These are phyloP conservation scores for Eleusine indica DNA, from an alignment of 176 grass and related monocot genomes.

Conservation along the genomic window DNA sequence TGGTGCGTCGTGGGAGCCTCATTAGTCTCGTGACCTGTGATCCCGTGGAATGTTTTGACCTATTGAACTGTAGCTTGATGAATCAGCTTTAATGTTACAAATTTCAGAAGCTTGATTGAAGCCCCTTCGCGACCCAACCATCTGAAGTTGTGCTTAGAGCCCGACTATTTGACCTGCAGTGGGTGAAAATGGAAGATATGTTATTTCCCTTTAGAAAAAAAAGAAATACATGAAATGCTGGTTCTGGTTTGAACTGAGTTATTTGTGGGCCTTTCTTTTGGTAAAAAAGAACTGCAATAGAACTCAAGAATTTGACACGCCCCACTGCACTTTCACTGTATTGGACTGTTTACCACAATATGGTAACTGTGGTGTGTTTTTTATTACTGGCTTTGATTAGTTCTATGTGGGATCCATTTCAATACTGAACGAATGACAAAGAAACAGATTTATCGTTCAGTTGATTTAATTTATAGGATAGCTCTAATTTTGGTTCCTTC, in stretches of 20 bases:
- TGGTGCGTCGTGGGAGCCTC: not conserved
- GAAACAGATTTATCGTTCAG: not conserved
- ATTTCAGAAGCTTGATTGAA: constrained; percentile 1
- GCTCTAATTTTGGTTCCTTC: not conserved
- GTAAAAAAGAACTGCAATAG: not conserved
- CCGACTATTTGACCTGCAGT: not conserved
- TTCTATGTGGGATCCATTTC: not conserved
- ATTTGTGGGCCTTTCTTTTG: not conserved
- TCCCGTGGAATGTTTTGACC: not conserved
- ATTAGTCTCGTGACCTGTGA: not conserved
- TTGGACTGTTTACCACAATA: not conserved
- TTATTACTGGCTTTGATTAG: not conserved
- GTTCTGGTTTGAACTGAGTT: constrained; percentile 29
- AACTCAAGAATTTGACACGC: not conserved
- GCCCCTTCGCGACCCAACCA: not conserved
- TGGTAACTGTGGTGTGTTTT: not conserved
- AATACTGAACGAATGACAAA: constrained; percentile 1
- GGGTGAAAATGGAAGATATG: not conserved
- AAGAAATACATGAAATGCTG: not conserved
- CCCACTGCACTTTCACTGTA: not conserved
- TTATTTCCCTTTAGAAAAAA: not conserved
- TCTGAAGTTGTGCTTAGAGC: constrained; percentile 14
- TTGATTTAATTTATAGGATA: constrained; percentile 1
- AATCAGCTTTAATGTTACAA: not conserved
- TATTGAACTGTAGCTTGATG: not conserved